Base-by-base conservation (phyloP, 371 early-diverging fungal genomes). In the Globomyces sp. region DNA sequence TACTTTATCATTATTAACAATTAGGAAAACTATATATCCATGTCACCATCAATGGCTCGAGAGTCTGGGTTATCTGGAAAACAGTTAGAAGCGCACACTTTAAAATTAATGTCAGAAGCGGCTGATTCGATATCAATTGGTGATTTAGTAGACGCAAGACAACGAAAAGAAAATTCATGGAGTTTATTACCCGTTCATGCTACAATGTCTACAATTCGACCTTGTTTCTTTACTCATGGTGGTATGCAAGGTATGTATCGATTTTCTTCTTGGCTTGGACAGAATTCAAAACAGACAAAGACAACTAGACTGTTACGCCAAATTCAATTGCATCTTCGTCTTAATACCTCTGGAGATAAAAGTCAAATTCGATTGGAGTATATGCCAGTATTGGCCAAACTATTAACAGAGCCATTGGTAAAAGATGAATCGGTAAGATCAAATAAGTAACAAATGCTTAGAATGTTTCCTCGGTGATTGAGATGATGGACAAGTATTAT, bases 161-260 rank as follows among this genome's bases (percentile, higher is more conserved):
- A 97, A 67, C 88, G 90, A 63, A 89, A 90, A 89, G 89, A 83
- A 47, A 42, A 37, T 49, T 6, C 9, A 58, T 99, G 94, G 91
- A 85, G 88, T 2, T 80, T 99, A 24, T 87, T 96, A 89, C 95
- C 94, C 36, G 80, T 90, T 2, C 98, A 99, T 66, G 94, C 90
- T 0, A 89, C 91, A 0, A 85, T 92, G 51, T 95, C 97, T 0
- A 92, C 92, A 65, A 92, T 95, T 2, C 76, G 88, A 2, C 99
- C 99, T 0, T 85, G 93, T 2, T 89, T 86, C 71, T 90, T 85
- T 68, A 82, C 88, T 43, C 86, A 90, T 57, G 85, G 85, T 1
- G 45, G 39, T 24, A 13, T 76, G 68, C 6, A 57, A 64, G 13
- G 68, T 68, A 11, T 76, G 65, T 46, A 48, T 60, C 5, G 44